Conservation (phyloP, 2,329 filamentous ascomycete genomes). For the Colletotrichum musicola region DNA sequence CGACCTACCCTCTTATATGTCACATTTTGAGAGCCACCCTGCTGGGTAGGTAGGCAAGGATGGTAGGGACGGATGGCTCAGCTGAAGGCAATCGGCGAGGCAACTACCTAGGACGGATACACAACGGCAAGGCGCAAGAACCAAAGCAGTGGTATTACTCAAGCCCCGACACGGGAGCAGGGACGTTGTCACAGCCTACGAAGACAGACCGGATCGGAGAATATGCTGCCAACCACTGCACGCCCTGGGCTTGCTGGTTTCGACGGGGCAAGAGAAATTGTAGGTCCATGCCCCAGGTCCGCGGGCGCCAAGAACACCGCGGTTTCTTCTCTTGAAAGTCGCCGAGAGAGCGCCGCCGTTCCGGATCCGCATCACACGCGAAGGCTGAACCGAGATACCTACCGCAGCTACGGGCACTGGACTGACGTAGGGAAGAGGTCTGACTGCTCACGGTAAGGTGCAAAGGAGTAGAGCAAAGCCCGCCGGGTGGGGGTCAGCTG, state of each 20-base stretch:
- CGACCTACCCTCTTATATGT: conserved; percentile 30
- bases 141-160: conserved; percentile 10
- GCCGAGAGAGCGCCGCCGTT: conserved; percentile 21
- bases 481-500: conserved; percentile 23
- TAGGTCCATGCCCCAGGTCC: conserved; percentile 4
- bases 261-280: background rate
- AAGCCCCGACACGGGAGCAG: conserved; percentile 5
- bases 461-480: conserved; percentile 11
- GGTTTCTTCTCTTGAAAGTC: conserved; percentile 10
- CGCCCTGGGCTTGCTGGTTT: background rate
- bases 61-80: background rate
- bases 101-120: background rate
- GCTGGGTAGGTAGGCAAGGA: too few relatives aligned
- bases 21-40: background rate
- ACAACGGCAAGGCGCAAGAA: conserved; percentile 3
- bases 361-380: background rate
- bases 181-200: conserved; percentile 19
- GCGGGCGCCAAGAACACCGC: background rate
- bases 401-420: too few relatives aligned
- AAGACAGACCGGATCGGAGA: conserved; percentile 33
- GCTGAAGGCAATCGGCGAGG: conserved; percentile 2
- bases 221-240: background rate
- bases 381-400: too few relatives aligned
- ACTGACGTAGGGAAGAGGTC: background rate
- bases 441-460: background rate